Percentiles rank a stretch among this genome's conserved stretches.
phyloP scores from a whole-genome alignment of 352 stramenopile species.

The Peronospora belbahrii region DNA sequence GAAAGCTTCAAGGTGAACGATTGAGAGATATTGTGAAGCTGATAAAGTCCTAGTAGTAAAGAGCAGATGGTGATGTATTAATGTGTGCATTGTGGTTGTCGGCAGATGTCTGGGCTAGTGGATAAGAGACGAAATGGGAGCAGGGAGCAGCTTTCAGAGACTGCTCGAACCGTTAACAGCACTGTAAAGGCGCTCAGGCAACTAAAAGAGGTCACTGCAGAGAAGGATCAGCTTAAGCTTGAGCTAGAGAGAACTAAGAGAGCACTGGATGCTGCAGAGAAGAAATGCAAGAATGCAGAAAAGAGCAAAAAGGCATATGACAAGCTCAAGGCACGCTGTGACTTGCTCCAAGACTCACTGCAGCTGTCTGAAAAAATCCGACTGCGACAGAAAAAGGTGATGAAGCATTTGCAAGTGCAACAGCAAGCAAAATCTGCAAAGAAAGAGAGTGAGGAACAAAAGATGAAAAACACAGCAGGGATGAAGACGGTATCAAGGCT shows the following conservation, averaged over 20 bases:
- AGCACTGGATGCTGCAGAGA: constrained; percentile 32
- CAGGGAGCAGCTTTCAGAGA: constrained; percentile 21
- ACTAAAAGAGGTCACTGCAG: constrained; percentile 53
- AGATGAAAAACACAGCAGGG: not conserved
- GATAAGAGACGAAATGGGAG: constrained; percentile 7
- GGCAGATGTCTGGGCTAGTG: constrained; percentile 7
- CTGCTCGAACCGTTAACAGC: constrained; percentile 8
- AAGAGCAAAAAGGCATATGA: constrained; percentile 53
- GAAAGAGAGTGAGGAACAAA: constrained; percentile 2
- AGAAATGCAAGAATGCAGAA: constrained; percentile 39
- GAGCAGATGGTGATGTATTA: constrained; percentile 3
- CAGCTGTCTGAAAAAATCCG: constrained; percentile 77
- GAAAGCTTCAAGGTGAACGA: constrained; percentile 5
- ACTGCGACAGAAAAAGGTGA: constrained; percentile 63
- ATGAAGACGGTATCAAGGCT: constrained; percentile 12
- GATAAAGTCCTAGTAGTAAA: not conserved
- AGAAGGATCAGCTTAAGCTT: constrained; percentile 72
- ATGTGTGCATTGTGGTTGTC: not conserved
- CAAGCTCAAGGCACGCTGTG: constrained; percentile 66
- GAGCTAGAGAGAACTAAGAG: constrained; percentile 61
- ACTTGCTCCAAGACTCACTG: constrained; percentile 68
- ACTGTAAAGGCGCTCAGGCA: constrained; percentile 36
- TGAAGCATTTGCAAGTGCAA: constrained; percentile 57
- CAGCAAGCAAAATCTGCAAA: constrained; percentile 1
- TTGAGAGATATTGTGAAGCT: not conserved